phyloP scores from a whole-genome alignment of 257 asterid species.

The Anisodus tanguticus region DNA sequence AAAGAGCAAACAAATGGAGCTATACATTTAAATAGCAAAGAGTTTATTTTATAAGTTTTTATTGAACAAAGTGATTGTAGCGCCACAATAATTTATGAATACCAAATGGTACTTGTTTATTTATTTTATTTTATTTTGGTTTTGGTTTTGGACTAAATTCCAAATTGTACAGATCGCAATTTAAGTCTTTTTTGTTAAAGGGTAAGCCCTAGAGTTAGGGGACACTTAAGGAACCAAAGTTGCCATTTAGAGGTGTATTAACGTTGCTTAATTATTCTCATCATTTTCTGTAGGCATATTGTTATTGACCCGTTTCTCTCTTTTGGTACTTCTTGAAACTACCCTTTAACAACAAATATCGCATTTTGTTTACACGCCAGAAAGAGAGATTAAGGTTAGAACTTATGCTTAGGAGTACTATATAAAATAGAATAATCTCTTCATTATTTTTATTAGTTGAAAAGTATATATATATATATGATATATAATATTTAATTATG shows the following conservation, averaged over 20 bases:
- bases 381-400: not conserved
- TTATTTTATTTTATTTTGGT: not conserved
- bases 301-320: not conserved
- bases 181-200: not conserved
- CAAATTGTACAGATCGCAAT: not conserved
- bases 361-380: not conserved
- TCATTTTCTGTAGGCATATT: conserved; percentile 2
- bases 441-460: no score
- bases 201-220: not conserved
- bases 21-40: conserved; percentile 39
- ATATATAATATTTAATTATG: no score
- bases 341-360: not conserved
- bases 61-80: conserved; percentile 47
- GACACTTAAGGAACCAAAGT: conserved; percentile 16
- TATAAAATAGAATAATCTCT: no score
- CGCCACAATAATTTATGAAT: conserved; percentile 36
- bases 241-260: not conserved
- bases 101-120: not conserved
- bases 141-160: conserved; percentile 23
- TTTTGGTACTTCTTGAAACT: not conserved
- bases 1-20: conserved; percentile 38
- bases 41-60: conserved; percentile 19
- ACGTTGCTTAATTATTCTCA: not conserved
- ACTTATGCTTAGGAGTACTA: no score
- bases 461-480: no score